These are phyloP conservation scores for Murraya paniculata DNA, from an alignment of 345 rosid species.

Conservation along the genomic window DNA sequence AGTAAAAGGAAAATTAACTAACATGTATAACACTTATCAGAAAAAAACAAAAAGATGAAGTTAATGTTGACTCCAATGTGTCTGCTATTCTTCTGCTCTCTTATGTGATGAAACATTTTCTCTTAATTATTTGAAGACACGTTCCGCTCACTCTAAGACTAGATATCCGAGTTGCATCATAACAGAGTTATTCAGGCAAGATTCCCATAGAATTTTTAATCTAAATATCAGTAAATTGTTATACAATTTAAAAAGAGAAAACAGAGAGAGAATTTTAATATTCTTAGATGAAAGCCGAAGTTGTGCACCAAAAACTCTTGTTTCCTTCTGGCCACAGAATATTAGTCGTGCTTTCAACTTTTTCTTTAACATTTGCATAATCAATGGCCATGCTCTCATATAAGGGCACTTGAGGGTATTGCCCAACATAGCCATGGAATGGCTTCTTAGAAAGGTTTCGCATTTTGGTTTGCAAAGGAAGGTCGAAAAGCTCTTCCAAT, in stretches of 20 bases:
- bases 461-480: conserved; percentile 49
- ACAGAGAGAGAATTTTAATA: not conserved
- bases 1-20: not conserved
- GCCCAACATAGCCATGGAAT: conserved; percentile 56
- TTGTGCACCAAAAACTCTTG: conserved; percentile 42
- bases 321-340: conserved; percentile 57
- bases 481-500: conserved; percentile 50
- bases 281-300: no score
- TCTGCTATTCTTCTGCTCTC: no score
- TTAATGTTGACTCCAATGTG: not conserved
- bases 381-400: conserved; percentile 69
- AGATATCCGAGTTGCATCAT: no score
- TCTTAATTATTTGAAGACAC: not conserved
- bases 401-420: conserved; percentile 49
- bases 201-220: no score
- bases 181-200: no score
- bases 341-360: conserved; percentile 33
- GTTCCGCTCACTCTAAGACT: no score
- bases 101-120: not conserved
- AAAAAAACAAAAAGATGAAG: not conserved
- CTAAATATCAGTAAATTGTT: no score
- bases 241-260: no score
- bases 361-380: conserved; percentile 29
- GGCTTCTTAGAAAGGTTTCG: conserved; percentile 48
- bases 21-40: not conserved